Conservation (phyloP, 345 rosid species). For the Eucalyptus regnans region DNA sequence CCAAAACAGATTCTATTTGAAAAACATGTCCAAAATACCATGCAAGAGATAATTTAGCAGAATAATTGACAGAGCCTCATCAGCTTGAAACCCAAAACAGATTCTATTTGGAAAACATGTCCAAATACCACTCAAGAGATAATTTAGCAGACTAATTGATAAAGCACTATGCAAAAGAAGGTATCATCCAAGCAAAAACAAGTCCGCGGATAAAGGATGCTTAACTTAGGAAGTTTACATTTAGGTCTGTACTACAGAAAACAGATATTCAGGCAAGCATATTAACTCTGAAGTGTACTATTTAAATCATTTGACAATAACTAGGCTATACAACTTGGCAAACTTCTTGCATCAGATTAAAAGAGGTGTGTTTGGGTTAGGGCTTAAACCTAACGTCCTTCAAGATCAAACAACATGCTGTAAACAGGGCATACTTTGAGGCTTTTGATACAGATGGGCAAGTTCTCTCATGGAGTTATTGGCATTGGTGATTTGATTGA, state of each 20-base stretch:
- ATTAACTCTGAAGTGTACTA: not conserved
- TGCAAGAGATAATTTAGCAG: no score
- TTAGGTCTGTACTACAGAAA: not conserved
- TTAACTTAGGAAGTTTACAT: not conserved
- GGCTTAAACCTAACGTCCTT: not conserved
- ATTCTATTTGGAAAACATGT: not conserved
- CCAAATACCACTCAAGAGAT: not conserved
- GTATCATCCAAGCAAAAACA: not conserved
- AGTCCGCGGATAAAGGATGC: not conserved
- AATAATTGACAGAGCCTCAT: not conserved
- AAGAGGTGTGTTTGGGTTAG: not conserved
- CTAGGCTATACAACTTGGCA: not conserved
- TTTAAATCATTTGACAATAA: not conserved
- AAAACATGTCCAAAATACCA: no score
- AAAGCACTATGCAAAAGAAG: not conserved
- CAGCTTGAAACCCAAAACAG: not conserved
- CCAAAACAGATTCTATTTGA: no score
- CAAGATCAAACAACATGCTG: not conserved
- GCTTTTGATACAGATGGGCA: no score
- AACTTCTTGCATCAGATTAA: not conserved
- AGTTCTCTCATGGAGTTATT: no score
- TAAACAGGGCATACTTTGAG: fast-evolving
- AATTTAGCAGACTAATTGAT: not conserved
- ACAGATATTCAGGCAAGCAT: not conserved
- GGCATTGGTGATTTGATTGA: no score